These are phyloP conservation scores for Russula sp. DNA, from an alignment of 768 basidiomycete genomes.

Conservation along the genomic window DNA sequence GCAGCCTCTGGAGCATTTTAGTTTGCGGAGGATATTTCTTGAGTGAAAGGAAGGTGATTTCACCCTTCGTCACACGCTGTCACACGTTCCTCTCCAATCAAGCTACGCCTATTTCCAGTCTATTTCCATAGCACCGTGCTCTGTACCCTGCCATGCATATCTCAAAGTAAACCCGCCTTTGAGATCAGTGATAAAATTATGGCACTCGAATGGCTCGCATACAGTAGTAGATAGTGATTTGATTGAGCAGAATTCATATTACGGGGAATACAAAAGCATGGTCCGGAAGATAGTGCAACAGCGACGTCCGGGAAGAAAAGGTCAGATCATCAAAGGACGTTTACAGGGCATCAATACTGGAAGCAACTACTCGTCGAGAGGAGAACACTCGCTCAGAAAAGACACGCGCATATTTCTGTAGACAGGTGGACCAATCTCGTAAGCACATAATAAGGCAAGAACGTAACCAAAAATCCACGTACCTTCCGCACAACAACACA, in stretches of 20 bases:
- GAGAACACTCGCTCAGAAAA: slow-evolving; percentile 45
- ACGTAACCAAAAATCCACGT: slow-evolving; percentile 33
- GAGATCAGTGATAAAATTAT: no score
- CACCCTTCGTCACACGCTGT: slow-evolving; percentile 40
- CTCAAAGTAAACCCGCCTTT: no score
- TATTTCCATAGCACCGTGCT: no score
- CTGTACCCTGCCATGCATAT: no score
- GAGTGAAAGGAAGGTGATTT: slow-evolving; percentile 39
- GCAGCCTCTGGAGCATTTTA: slow-evolving; percentile 84
- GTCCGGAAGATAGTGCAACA: neutral
- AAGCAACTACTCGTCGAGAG: neutral
- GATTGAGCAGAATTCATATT: neutral
- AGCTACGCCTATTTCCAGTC: neutral
- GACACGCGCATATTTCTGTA: slow-evolving; percentile 71
- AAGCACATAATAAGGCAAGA: neutral
- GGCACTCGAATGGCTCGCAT: neutral
- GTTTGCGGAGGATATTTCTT: slow-evolving; percentile 43
- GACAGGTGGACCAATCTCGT: slow-evolving; percentile 7
- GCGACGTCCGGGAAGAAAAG: neutral
- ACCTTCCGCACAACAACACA: slow-evolving; percentile 79
- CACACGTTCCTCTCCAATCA: slow-evolving; percentile 26
- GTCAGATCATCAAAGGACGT: slow-evolving; percentile 2
- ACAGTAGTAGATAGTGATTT: neutral
- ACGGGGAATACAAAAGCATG: neutral
- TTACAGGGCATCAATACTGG: slow-evolving; percentile 17